Base-by-base conservation (phyloP, 2,329 filamentous ascomycete genomes). In the Fusarium nygamai region DNA sequence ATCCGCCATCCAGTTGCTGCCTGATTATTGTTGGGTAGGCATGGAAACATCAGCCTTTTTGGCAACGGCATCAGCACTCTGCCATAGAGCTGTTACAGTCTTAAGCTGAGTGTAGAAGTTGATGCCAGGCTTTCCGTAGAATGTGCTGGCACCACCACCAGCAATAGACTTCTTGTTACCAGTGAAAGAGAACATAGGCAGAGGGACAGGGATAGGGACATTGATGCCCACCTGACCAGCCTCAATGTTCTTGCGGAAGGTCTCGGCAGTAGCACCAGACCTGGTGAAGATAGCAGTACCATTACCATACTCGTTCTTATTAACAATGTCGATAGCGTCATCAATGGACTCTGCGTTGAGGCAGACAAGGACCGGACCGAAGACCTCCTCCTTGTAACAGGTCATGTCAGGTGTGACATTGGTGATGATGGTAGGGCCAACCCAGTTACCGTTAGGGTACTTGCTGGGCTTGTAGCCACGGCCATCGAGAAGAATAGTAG, bases 81-180 rank as follows among this genome's bases (percentile, higher is more conserved):
- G 91, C 96, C 96, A 99, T 82, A 97, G 85, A 76, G 94, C 92
- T 61, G 96, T 99, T 56, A 99, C 96, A 6, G 96, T 99, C 93
- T 99, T 98, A 81, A 93, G 90, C 86, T 98, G 96, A 7, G 96
- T 99, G 84, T 97, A 98, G 82, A 99, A 99, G 81, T 93, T 92
- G 81, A 99, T 85, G 31, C 96, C 96, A 2, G 95, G 94, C 84
- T 94, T 93, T 76, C 96, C 96, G 84, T 99, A 99, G 83, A 99
- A 98, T 22, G 95, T 97, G 85, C 90, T 97, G 43, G 94, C 93
- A 70, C 96, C 96, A 60, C 95, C 95, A 62, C 96, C 96, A 2
- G 96, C 96, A 65, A 98, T 88, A 80, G 92, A 94, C 88, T 93
- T 95, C 92, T 99, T 96, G 86, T 93, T 93, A 50, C 91, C 91